phyloP scores from a whole-genome alignment of 164 flowering plant species.

The Taxillus chinensis region DNA sequence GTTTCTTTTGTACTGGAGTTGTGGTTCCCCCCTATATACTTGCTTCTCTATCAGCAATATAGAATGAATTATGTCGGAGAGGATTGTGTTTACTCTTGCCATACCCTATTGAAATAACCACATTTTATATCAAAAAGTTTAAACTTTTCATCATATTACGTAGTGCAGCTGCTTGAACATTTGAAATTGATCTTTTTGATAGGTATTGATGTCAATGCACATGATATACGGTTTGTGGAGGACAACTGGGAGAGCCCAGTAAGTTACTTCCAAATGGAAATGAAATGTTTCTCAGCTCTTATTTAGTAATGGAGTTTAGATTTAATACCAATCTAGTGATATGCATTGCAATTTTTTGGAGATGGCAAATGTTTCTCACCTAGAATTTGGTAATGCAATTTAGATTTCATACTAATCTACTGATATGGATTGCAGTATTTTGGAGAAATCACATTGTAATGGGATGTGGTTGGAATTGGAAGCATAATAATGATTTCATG shows the following conservation, averaged over 20 bases:
- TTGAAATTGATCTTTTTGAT: conserved; percentile 13
- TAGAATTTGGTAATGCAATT: too few relatives aligned
- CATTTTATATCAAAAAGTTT: background rate
- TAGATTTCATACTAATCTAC: background rate
- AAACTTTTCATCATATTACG: background rate
- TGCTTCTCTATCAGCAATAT: too few relatives aligned
- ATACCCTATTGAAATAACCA: too few relatives aligned
- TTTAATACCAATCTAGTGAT: too few relatives aligned
- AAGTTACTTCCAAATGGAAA: conserved; percentile 7
- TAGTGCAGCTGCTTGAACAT: background rate
- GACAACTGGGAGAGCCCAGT: conserved; percentile 99
- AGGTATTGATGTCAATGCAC: conserved; percentile 85
- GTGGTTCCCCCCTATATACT: too few relatives aligned
- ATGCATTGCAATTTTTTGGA: background rate
- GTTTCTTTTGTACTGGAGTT: too few relatives aligned
- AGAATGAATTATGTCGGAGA: too few relatives aligned
- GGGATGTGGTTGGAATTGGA: background rate
- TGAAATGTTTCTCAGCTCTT: too few relatives aligned
- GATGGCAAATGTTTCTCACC: too few relatives aligned
- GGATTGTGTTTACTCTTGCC: too few relatives aligned
- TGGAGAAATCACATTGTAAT: too few relatives aligned
- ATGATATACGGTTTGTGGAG: conserved; percentile 98
- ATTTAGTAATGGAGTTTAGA: too few relatives aligned
- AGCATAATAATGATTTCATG: background rate
- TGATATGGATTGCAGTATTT: background rate